Percentiles rank a stretch among this genome's conserved stretches.
Evolutionary conservation across 805 yeast genomes (phyloP).

Genomic region (Wickerhamomyces bisporus): DNA sequence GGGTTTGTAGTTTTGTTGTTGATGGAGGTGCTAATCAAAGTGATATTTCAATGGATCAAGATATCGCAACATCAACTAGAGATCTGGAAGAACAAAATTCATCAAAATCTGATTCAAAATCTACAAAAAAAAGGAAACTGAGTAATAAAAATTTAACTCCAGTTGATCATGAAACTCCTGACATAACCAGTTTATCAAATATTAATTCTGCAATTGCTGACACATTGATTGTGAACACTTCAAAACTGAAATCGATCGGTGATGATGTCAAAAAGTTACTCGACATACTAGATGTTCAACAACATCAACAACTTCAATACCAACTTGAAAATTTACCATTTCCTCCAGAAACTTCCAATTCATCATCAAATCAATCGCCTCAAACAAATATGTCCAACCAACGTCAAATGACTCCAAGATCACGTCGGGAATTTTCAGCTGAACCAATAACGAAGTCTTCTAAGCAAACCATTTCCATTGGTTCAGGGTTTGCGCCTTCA

Average conservation of each 20-base stretch:
- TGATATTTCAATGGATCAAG: too few relatives aligned
- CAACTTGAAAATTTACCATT: slow-evolving; percentile 18
- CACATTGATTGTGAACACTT: slow-evolving; percentile 32
- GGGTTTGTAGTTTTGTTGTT: slow-evolving; percentile 32
- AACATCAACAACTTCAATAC: slow-evolving; percentile 44
- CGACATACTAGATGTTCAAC: slow-evolving; percentile 7
- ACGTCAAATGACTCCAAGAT: too few relatives aligned
- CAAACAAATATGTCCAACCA: too few relatives aligned
- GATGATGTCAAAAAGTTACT: slow-evolving; percentile 14
- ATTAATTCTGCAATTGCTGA: slow-evolving; percentile 18
- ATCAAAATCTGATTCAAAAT: slow-evolving; percentile 7
- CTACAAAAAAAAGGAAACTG: slow-evolving; percentile 8
- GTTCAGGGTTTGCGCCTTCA: slow-evolving; percentile 24
- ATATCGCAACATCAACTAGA: too few relatives aligned
- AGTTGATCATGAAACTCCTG: too few relatives aligned
- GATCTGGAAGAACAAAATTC: too few relatives aligned
- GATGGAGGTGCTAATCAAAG: too few relatives aligned
- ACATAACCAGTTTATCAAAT: too few relatives aligned
- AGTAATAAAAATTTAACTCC: slow-evolving; percentile 10
- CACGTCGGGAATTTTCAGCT: too few relatives aligned
- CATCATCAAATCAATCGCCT: too few relatives aligned
- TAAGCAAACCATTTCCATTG: slow-evolving; percentile 1
- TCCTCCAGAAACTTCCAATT: too few relatives aligned
- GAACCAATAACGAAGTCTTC: too few relatives aligned
- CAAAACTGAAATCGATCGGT: slow-evolving; percentile 2